Evolutionary conservation across 257 asterid genomes (phyloP).

Genomic region (Schizonepeta tenuifolia): DNA sequence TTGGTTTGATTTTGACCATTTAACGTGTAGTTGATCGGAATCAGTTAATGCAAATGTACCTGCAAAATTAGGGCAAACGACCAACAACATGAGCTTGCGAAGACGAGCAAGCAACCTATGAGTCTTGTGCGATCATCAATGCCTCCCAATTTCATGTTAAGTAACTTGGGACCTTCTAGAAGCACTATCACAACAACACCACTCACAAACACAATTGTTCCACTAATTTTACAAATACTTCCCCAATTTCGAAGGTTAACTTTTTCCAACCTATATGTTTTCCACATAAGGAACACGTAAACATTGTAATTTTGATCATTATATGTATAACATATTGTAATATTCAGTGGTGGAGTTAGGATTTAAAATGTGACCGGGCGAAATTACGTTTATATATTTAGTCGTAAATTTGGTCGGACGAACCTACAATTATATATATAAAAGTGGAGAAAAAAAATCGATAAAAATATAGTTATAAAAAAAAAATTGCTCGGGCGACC

Average conservation of each 20-base stretch:
- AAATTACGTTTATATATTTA: too few species aligned
- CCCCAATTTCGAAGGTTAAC: conserved; percentile 47
- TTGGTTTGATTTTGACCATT: too few species aligned
- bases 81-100: conserved; percentile 54
- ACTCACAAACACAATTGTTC: conserved; percentile 60
- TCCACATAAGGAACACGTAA: neutral
- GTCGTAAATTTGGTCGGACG: neutral
- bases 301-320: too few species aligned
- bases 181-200: conserved; percentile 67
- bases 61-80: conserved; percentile 41
- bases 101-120: conserved; percentile 59
- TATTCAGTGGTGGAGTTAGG: too few species aligned
- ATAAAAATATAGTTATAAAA: too few species aligned
- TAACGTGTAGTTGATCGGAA: too few species aligned
- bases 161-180: conserved; percentile 70
- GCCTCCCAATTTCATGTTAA: conserved; percentile 38
- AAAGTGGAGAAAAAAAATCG: too few species aligned
- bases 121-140: conserved; percentile 46
- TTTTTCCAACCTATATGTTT: conserved; percentile 51
- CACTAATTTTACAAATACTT: conserved; percentile 47
- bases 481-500: too few species aligned
- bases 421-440: too few species aligned
- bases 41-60: neutral
- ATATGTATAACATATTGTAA: too few species aligned
- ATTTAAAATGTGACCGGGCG: too few species aligned